Evolutionary conservation across 2,329 filamentous ascomycete genomes (phyloP).

Genomic region (Ceratocystis albifundus): DNA sequence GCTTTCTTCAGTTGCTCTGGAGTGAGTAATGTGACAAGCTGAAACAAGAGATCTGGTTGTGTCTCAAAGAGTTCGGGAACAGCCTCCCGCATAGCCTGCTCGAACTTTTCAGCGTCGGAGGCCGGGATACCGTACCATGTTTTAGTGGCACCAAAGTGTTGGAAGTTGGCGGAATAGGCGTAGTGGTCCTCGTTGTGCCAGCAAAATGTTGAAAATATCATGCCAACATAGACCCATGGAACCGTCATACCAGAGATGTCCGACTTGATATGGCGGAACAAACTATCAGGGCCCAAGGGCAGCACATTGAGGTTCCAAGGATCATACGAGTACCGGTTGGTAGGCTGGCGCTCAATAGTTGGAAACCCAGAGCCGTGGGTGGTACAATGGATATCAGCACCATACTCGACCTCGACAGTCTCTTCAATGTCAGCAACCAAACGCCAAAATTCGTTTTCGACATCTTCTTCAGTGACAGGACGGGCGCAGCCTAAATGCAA

Average conservation of each 20-base stretch:
- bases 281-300: constrained; percentile 76
- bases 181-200: constrained; percentile 99
- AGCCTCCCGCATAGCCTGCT: constrained; percentile 86
- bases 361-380: constrained; percentile 96
- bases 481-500: constrained; percentile 68
- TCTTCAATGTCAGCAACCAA: constrained; percentile 88
- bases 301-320: constrained; percentile 94
- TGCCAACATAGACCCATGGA: constrained; percentile 96
- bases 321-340: constrained; percentile 75
- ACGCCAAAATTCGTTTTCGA: constrained; percentile 94
- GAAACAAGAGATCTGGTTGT: constrained; percentile 90
- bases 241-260: constrained; percentile 99
- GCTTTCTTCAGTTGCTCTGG: constrained; percentile 88
- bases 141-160: constrained; percentile 95
- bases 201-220: constrained; percentile 99
- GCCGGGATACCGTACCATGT: constrained; percentile 98
- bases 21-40: constrained; percentile 89
- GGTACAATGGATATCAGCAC: constrained; percentile 94
- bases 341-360: constrained; percentile 80
- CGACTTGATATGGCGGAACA: constrained; percentile 95
- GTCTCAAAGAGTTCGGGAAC: constrained; percentile 95
- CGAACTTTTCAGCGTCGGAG: constrained; percentile 86
- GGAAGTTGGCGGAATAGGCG: constrained; percentile 94
- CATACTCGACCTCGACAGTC: constrained; percentile 95
- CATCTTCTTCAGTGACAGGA: constrained; percentile 83